Evolutionary conservation across 2,329 filamentous ascomycete species (phyloP).

Genomic region (Sclerotinia nivalis): DNA sequence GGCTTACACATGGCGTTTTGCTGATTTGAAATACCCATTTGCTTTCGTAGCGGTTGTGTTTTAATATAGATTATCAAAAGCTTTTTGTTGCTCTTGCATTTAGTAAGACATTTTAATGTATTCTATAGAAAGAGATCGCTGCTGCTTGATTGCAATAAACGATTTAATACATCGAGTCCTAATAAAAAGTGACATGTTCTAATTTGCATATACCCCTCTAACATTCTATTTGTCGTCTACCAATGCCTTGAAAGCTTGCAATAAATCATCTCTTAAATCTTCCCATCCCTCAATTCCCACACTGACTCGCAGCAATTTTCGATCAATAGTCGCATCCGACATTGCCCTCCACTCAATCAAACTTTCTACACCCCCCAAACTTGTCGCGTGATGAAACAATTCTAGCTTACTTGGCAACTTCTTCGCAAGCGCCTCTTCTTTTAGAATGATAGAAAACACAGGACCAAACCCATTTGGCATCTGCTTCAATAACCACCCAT

Average conservation of each 20-base stretch:
- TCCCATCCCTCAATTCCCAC: conserved; percentile 85
- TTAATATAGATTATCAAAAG: not conserved
- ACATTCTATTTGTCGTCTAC: conserved; percentile 15
- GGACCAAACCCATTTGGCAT: conserved; percentile 92
- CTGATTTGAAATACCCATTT: conserved; percentile 22
- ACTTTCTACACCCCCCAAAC: conserved; percentile 89
- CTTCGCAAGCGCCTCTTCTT: conserved; percentile 60
- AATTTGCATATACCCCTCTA: not conserved
- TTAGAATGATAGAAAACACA: conserved; percentile 76
- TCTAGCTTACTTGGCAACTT: conserved; percentile 73
- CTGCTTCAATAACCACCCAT: conserved; percentile 75
- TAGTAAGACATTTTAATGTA: not conserved
- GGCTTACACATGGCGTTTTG: conserved; percentile 13
- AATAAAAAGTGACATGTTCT: not conserved
- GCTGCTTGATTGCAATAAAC: not conserved
- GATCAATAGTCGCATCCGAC: conserved; percentile 74
- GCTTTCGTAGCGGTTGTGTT: conserved; percentile 15
- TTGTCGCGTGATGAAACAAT: conserved; percentile 93
- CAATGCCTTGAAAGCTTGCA: conserved; percentile 58
- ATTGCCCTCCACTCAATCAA: conserved; percentile 96
- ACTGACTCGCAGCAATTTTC: conserved; percentile 74
- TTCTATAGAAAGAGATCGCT: not conserved
- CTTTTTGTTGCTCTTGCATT: not conserved
- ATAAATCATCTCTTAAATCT: conserved; percentile 76
- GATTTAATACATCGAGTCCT: not conserved